Conservation (phyloP, 176 grass and related monocot species). For the Oryza coarctata region DNA sequence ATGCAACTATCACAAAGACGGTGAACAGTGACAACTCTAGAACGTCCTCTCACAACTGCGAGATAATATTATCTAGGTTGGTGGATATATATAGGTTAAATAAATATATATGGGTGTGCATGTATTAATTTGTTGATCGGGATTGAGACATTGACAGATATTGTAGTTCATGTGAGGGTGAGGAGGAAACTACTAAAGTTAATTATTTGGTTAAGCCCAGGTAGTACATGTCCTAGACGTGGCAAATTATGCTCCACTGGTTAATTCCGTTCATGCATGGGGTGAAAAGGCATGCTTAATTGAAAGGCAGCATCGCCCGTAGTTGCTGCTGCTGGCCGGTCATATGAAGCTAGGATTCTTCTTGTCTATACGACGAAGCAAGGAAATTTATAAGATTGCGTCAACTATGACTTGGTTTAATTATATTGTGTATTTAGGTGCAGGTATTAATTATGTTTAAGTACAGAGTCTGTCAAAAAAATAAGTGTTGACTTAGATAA, state of each 20-base stretch:
- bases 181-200: background rate
- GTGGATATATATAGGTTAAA: background rate
- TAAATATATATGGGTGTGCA: too few species aligned
- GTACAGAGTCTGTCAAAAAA: background rate
- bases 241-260: constrained; percentile 20
- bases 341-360: background rate
- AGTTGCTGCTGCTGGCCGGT: background rate
- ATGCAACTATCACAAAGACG: background rate
- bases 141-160: constrained; percentile 20
- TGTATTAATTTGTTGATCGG: background rate
- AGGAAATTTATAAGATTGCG: background rate
- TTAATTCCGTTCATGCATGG: background rate
- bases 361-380: background rate
- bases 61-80: constrained; percentile 16
- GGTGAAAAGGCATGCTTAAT: background rate
- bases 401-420: background rate
- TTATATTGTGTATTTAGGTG: background rate
- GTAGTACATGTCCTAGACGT: constrained; percentile 22
- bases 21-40: background rate
- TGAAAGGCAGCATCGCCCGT: constrained; percentile 24
- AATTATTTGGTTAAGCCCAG: constrained; percentile 20
- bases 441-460: background rate
- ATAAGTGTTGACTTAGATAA: too few species aligned
- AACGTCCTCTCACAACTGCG: background rate
- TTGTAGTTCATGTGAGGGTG: constrained; percentile 31